These are phyloP conservation scores for Gossypium davidsonii DNA, from an alignment of 441 rosid species.

Conservation along the genomic window DNA sequence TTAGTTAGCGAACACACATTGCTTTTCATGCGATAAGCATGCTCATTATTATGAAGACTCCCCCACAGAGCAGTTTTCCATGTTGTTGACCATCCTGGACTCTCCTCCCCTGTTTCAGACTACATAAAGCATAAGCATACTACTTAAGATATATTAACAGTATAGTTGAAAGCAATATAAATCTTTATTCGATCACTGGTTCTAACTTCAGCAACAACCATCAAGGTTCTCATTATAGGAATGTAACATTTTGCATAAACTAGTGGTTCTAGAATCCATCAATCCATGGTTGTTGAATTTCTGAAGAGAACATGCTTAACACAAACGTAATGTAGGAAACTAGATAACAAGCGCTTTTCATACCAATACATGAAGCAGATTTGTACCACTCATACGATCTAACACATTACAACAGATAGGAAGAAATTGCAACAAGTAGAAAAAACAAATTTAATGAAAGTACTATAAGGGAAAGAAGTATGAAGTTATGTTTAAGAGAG, in stretches of 20 bases:
- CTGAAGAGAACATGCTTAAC: background rate
- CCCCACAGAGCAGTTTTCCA: constrained; percentile 93
- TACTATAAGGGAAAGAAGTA: background rate
- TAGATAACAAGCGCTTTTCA: background rate
- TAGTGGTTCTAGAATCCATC: background rate
- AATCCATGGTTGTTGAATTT: background rate
- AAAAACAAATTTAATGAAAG: background rate
- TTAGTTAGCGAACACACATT: too few species aligned
- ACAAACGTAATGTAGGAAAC: background rate
- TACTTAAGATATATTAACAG: background rate
- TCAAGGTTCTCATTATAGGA: background rate
- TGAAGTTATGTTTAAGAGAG: constrained; percentile 2
- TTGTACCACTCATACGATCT: background rate
- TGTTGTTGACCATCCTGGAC: constrained; percentile 87
- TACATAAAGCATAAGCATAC: background rate
- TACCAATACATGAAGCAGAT: background rate
- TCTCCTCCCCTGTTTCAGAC: constrained; percentile 61
- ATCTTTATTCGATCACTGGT: background rate
- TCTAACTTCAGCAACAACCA: background rate
- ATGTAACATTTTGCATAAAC: background rate
- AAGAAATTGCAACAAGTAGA: background rate
- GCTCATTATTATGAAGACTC: constrained; percentile 56
- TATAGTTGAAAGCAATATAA: background rate
- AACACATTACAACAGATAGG: background rate
- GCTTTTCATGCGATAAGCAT: constrained; percentile 40